phyloP scores from a whole-genome alignment of 2,329 filamentous ascomycete species.

The Cytospora chrysosperma region DNA sequence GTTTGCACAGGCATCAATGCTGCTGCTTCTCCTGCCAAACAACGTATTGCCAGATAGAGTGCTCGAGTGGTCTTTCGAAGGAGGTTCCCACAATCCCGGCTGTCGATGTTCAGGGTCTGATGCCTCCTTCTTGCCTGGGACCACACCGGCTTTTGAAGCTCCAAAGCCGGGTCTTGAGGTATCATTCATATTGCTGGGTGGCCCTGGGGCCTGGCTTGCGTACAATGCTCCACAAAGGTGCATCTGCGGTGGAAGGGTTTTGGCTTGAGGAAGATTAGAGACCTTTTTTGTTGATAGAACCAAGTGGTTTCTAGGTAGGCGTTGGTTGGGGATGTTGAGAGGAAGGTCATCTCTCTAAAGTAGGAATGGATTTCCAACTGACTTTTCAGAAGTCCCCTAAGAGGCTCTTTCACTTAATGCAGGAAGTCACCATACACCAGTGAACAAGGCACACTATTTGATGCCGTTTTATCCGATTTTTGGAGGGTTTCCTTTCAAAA shows the following conservation, averaged over 20 bases:
- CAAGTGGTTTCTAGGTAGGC: background rate
- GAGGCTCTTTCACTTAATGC: background rate
- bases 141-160: background rate
- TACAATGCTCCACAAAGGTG: conserved; percentile 11
- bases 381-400: background rate
- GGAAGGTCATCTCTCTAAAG: background rate
- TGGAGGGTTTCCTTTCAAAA: background rate
- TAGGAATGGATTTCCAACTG: background rate
- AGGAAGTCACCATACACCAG: background rate
- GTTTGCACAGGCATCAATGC: background rate
- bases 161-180: background rate
- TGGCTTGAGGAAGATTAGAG: background rate
- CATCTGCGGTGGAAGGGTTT: background rate
- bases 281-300: background rate
- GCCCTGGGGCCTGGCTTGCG: background rate
- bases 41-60: background rate
- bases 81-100: background rate
- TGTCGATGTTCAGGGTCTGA: background rate
- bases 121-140: background rate
- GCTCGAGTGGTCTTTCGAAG: background rate
- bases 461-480: background rate
- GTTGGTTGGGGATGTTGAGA: background rate
- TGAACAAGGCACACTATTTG: background rate
- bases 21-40: background rate
- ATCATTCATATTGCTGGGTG: background rate